Evolutionary conservation across 2,329 filamentous ascomycete species (phyloP).

Genomic region (Byssochlamys sp.): DNA sequence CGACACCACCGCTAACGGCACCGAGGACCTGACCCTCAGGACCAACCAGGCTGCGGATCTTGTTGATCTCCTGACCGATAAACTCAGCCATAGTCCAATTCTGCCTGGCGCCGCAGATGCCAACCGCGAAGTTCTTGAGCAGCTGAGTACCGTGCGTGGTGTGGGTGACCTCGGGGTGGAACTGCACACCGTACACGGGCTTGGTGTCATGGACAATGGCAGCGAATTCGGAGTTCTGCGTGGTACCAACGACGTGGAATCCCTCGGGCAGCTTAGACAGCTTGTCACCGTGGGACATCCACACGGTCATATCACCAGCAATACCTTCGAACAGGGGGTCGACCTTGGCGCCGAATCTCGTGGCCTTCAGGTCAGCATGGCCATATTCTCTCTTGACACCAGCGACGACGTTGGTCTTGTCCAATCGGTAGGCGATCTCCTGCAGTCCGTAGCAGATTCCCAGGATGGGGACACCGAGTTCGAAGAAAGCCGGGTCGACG

Average conservation of each 20-base stretch:
- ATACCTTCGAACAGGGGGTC: slow-evolving; percentile 29
- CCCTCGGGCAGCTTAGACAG: slow-evolving; percentile 61
- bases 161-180: slow-evolving; percentile 77
- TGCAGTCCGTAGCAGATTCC: slow-evolving; percentile 54
- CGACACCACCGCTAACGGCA: slow-evolving; percentile 73
- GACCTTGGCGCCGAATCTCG: slow-evolving; percentile 4
- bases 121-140: slow-evolving; percentile 72
- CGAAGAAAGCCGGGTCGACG: slow-evolving; percentile 72
- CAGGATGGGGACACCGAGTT: slow-evolving; percentile 56
- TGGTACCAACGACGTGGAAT: slow-evolving; percentile 66
- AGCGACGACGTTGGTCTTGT: slow-evolving; percentile 56
- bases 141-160: slow-evolving; percentile 61
- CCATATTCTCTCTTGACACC: slow-evolving; percentile 64
- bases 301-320: slow-evolving; percentile 60
- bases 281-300: slow-evolving; percentile 88
- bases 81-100: slow-evolving; percentile 86
- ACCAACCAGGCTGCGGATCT: slow-evolving; percentile 75
- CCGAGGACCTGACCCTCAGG: slow-evolving; percentile 72
- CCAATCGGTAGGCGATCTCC: slow-evolving; percentile 64
- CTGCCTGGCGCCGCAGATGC: slow-evolving; percentile 65
- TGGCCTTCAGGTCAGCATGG: slow-evolving; percentile 48
- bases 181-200: slow-evolving; percentile 72
- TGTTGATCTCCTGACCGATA: slow-evolving; percentile 64
- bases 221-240: slow-evolving; percentile 66
- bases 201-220: slow-evolving; percentile 51